Evolutionary conservation across 2,329 filamentous ascomycete species (phyloP), one percentile per base, ranked within the genome.

Genomic region (Aspergillus pseudoterreus): DNA sequence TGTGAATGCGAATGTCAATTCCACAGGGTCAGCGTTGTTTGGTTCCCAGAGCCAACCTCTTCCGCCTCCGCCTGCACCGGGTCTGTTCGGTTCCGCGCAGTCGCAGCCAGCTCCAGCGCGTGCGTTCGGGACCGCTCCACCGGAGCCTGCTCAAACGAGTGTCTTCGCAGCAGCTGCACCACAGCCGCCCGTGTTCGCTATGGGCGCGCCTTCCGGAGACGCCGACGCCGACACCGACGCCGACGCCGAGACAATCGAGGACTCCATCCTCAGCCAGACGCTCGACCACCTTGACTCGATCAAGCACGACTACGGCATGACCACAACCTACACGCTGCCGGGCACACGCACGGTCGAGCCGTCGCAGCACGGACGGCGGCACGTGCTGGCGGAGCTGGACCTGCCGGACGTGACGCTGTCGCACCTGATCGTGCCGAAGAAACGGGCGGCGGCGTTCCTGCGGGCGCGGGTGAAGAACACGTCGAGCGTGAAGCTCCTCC

Each of bases 251-350:
- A 19, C 17, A 19, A 19, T 19, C 33, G 19, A 24, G 9, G 30
- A 44, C 17, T n/a, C 33, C 32, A 27, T 21, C 21, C 2, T 44
- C 58, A 3, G 36, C 44, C 14, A 22, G 22, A 22, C 32, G 12
- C 43, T 59, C 19, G 41, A 62, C 35, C 50, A 61, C 52, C 67
- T 69, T 51, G 69, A 72, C 51, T 67, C 71, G 8, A 45, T 63
- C 33, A 71, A 69, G 53, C 68, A 73, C 57, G 66, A 73, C 48
- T 65, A 68, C 49, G 72, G 72, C n/a, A 57, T 74, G 15, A 74
- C 71, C 10, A 70, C 72, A 5, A 68, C 66, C 4, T 74, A 74
- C 54, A 66, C 73, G 14, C 63, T 74, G 2, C 71, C 71, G 1
- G 69, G 71, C 4, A 57, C 55, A 2, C 71, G 70, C 47, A 74